Conservation (phyloP, 2,329 filamentous ascomycete genomes). For the Fusarium ambrosium region DNA sequence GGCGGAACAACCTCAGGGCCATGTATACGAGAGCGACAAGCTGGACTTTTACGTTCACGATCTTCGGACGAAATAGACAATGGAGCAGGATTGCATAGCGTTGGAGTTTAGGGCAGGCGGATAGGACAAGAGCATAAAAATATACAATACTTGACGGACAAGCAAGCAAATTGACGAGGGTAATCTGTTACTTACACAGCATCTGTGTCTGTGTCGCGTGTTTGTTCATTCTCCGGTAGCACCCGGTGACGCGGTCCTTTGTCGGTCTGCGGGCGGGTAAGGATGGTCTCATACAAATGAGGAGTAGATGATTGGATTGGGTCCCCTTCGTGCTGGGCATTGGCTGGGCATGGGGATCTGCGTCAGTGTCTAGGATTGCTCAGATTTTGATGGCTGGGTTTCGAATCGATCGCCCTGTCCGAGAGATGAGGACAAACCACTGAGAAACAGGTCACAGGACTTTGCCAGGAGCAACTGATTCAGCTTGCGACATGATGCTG, state of each 20-base stretch:
- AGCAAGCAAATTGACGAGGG: background rate
- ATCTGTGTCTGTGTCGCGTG: background rate
- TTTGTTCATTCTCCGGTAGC: slow-evolving; percentile 5
- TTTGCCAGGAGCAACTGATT: slow-evolving; percentile 1
- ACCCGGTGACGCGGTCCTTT: slow-evolving; percentile 3
- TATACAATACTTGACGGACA: background rate
- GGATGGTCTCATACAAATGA: slow-evolving; percentile 6
- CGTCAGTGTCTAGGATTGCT: background rate
- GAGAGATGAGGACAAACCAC: background rate
- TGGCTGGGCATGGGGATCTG: background rate
- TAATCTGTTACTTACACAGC: background rate
- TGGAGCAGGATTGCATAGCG: slow-evolving; percentile 34
- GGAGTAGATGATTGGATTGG: slow-evolving; percentile 1
- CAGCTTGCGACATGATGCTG: slow-evolving; percentile 8
- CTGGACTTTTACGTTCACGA: slow-evolving; percentile 73
- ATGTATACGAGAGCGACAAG: slow-evolving; percentile 77
- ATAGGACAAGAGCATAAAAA: background rate
- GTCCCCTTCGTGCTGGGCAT: background rate
- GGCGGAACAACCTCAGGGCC: slow-evolving; percentile 74
- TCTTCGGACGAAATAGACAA: slow-evolving; percentile 55
- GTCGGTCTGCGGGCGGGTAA: slow-evolving; percentile 5
- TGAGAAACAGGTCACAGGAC: slow-evolving; percentile 1
- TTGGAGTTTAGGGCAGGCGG: slow-evolving; percentile 33
- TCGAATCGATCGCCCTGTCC: background rate
- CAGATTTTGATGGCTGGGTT: slow-evolving; percentile 6